phyloP scores from a whole-genome alignment of 352 stramenopile species.

The Globisporangium emineosum region DNA sequence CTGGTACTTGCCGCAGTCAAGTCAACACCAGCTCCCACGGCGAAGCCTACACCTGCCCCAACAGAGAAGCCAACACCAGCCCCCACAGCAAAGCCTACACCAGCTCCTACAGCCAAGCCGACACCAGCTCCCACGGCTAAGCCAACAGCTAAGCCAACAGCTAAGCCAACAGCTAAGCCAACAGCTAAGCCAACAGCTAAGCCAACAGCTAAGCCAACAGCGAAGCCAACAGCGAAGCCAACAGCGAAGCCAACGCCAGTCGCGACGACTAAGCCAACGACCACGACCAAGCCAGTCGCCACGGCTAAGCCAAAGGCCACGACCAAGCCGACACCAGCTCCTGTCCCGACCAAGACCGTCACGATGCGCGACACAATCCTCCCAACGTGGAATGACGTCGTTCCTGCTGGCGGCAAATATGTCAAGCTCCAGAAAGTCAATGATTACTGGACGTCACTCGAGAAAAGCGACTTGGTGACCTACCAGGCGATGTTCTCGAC shows the following conservation, averaged over 20 bases:
- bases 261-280: too few species aligned
- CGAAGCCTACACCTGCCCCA: not conserved
- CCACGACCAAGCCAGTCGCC: too few species aligned
- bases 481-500: not conserved
- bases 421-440: conserved; percentile 1
- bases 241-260: too few species aligned
- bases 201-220: too few species aligned
- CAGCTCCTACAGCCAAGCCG: too few species aligned
- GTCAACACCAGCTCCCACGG: not conserved
- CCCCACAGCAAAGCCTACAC: too few species aligned
- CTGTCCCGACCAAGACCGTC: not conserved
- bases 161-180: too few species aligned
- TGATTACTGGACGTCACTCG: not conserved
- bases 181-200: too few species aligned
- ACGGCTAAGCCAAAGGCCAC: too few species aligned
- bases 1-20: not conserved
- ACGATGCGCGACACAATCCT: not conserved
- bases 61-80: not conserved
- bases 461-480: not conserved
- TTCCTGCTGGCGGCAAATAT: not conserved
- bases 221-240: too few species aligned
- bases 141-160: too few species aligned
- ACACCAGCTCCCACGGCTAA: too few species aligned
- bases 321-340: not conserved
- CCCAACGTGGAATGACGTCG: not conserved